Evolutionary conservation across 805 yeast species (phyloP).

Genomic region (Candida silvicultrix): DNA sequence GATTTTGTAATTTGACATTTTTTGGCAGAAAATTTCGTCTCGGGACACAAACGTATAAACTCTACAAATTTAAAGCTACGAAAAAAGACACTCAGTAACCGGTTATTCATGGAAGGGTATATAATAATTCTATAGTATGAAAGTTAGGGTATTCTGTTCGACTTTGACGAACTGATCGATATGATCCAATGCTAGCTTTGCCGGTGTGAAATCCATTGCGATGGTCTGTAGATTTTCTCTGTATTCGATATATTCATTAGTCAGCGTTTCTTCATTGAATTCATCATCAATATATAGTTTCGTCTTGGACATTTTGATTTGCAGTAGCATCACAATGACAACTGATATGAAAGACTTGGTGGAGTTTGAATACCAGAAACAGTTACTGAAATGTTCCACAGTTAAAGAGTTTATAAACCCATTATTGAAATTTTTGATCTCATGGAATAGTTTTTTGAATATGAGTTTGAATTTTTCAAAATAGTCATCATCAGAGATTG

Average conservation of each 20-base stretch:
- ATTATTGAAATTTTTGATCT: conserved; percentile 11
- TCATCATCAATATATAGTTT: conserved; percentile 16
- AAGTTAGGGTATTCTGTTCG: background rate
- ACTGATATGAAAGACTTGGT: conserved; percentile 15
- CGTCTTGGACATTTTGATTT: conserved; percentile 11
- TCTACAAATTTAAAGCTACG: background rate
- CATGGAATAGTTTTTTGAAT: conserved; percentile 10
- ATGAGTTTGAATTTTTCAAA: conserved; percentile 8
- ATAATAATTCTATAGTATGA: too few species aligned
- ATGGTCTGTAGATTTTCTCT: background rate
- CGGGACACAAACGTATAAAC: background rate
- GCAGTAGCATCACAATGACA: conserved; percentile 14
- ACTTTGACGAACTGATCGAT: background rate
- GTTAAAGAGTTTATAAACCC: conserved; percentile 15
- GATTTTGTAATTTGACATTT: too few species aligned
- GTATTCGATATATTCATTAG: conserved; percentile 2
- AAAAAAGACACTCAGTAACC: too few species aligned
- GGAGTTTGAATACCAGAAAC: conserved; percentile 15
- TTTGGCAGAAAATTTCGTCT: background rate
- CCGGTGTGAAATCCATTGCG: background rate
- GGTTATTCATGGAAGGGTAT: too few species aligned
- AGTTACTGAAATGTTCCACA: conserved; percentile 12
- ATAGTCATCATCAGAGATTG: conserved; percentile 1
- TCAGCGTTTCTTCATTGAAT: conserved; percentile 2
- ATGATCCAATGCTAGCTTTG: background rate